A percentile compares a stretch with the other conserved stretches of the same genome.
Evolutionary conservation across 2,329 filamentous ascomycete genomes (phyloP).

Genomic region (Cordyceps javanica): DNA sequence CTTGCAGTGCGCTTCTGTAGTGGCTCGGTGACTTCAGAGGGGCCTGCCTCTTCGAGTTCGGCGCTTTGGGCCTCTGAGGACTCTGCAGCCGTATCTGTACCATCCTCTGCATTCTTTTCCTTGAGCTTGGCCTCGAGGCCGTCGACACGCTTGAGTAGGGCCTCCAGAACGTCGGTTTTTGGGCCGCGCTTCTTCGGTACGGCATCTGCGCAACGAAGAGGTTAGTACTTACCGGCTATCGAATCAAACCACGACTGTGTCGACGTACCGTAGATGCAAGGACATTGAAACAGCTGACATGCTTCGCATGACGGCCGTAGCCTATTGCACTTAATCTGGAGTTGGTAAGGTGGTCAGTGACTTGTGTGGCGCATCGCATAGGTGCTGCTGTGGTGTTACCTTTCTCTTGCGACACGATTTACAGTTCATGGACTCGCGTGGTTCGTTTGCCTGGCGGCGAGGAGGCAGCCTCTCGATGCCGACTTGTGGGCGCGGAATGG

Average conservation of each 20-base stretch:
- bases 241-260: neutral
- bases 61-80: conserved; percentile 4
- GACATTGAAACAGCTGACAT: conserved; percentile 82
- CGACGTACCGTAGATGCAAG: conserved; percentile 75
- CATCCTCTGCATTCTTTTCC: conserved; percentile 46
- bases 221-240: neutral
- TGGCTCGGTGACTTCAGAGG: conserved; percentile 30
- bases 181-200: conserved; percentile 85
- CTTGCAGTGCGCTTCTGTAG: conserved; percentile 34
- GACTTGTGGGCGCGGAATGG: conserved; percentile 69
- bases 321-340: conserved; percentile 86
- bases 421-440: conserved; percentile 90
- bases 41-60: conserved; percentile 16
- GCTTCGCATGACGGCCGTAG: conserved; percentile 80
- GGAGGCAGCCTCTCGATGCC: conserved; percentile 73
- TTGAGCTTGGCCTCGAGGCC: conserved; percentile 76
- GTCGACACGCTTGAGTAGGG: conserved; percentile 76
- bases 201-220: conserved; percentile 52
- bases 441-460: conserved; percentile 65
- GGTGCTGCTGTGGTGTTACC: conserved; percentile 42
- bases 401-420: conserved; percentile 91
- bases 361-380: neutral
- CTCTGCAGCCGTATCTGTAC: neutral
- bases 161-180: conserved; percentile 84
- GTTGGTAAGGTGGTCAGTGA: conserved; percentile 1